These are phyloP conservation scores for Hanseniaspora mollemarum DNA, from an alignment of 805 yeast species.

Conservation along the genomic window DNA sequence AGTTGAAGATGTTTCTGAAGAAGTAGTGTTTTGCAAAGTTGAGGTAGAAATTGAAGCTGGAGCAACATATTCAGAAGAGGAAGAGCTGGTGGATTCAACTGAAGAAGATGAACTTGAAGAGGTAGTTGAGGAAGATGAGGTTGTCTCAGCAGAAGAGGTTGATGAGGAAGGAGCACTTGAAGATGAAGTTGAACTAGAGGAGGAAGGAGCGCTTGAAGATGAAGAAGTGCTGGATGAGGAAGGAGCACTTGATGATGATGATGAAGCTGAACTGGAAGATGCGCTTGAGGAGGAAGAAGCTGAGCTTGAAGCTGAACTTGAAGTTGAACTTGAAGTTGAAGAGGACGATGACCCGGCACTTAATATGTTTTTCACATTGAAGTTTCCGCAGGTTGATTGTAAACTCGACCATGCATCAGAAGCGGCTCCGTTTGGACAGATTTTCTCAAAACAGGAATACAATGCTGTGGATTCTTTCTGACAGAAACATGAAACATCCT, in stretches of 20 bases:
- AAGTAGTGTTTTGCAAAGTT: constrained; percentile 23
- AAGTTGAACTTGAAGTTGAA: constrained; percentile 16
- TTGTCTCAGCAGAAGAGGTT: constrained; percentile 20
- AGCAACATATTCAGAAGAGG: constrained; percentile 35
- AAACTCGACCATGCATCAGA: constrained; percentile 52
- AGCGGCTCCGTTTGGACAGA: constrained; percentile 56
- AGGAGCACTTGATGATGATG: too few species aligned
- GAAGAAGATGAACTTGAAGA: constrained; percentile 18
- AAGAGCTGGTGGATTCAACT: constrained; percentile 23
- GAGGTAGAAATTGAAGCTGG: constrained; percentile 38
- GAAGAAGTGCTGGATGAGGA: constrained; percentile 26
- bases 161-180: constrained; percentile 23
- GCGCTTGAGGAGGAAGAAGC: constrained; percentile 24
- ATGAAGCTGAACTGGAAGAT: too few species aligned
- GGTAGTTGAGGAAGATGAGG: constrained; percentile 20
- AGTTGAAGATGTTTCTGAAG: constrained; percentile 24
- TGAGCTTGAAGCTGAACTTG: constrained; percentile 23
- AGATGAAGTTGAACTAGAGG: constrained; percentile 21
- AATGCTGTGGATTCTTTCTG: constrained; percentile 42
- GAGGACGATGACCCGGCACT: constrained; percentile 29
- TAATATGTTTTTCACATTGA: constrained; percentile 26
- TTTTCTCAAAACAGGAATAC: constrained; percentile 49
- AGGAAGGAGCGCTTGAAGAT: constrained; percentile 11
- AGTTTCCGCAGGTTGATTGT: constrained; percentile 40
- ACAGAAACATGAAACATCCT: constrained; percentile 61